phyloP scores from a whole-genome alignment of 768 basidiomycete species.

The Mycena rosella region DNA sequence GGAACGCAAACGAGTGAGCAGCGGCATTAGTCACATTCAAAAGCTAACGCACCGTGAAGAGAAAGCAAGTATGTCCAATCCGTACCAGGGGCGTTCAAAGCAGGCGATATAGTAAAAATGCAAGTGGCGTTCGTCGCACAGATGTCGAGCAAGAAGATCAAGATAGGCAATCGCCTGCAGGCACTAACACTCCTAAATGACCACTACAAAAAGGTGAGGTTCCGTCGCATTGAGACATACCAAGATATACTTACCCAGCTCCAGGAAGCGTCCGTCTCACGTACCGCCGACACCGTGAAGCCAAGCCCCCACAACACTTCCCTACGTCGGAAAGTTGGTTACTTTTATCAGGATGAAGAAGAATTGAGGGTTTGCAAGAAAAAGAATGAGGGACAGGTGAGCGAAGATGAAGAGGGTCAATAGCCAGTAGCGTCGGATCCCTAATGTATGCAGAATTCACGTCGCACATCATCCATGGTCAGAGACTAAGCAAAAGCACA shows the following conservation, averaged over 20 bases:
- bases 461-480: no score
- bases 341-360: conserved; percentile 5
- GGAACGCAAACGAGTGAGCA: neutral
- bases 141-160: neutral
- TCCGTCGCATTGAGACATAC: neutral
- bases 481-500: no score
- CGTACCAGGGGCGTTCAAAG: neutral
- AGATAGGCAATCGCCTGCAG: neutral
- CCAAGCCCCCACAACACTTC: no score
- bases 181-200: neutral
- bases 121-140: neutral
- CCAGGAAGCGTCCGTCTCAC: neutral
- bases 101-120: conserved; percentile 4
- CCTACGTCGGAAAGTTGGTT: neutral
- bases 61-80: neutral
- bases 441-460: no score
- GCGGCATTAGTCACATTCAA: neutral
- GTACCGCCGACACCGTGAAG: neutral
- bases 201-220: neutral
- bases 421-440: no score
- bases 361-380: no score
- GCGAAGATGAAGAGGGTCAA: no score
- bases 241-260: neutral
- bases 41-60: neutral
- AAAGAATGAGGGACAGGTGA: no score